Percentiles rank a stretch among this genome's conserved stretches.
These are phyloP conservation scores for Arctium minus DNA, from an alignment of 129 eudicot species.

Conservation along the genomic window DNA sequence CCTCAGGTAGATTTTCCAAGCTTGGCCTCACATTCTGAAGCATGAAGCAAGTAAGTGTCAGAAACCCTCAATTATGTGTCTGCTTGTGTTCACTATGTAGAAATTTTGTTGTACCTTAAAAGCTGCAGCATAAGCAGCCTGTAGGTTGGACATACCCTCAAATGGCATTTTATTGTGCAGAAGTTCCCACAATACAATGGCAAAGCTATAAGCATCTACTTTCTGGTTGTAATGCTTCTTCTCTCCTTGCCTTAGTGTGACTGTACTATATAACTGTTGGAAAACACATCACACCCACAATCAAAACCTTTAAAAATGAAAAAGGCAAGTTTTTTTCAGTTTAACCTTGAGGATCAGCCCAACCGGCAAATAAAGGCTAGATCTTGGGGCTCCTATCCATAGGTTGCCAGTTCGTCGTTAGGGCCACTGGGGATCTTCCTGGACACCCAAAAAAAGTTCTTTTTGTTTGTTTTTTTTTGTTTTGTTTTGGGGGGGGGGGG, in stretches of 20 bases:
- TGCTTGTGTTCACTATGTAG: neutral
- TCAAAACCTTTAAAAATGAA: neutral
- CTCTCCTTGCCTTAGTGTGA: conserved; percentile 67
- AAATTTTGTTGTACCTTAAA: conserved; percentile 42
- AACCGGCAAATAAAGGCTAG: neutral
- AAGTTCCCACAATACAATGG: conserved; percentile 70
- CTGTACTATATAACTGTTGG: conserved; percentile 63
- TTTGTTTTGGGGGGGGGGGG: no score
- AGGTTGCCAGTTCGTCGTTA: no score
- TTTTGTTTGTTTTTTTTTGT: no score
- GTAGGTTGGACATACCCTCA: conserved; percentile 66
- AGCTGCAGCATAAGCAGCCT: conserved; percentile 70
- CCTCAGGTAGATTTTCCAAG: conserved; percentile 46
- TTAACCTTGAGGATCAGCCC: neutral
- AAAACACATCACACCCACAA: neutral
- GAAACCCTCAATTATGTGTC: neutral
- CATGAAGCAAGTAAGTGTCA: conserved; percentile 13
- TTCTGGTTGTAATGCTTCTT: conserved; percentile 71
- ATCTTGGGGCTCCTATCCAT: neutral
- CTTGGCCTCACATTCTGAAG: conserved; percentile 57
- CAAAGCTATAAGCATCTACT: conserved; percentile 74
- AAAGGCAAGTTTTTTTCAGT: neutral
- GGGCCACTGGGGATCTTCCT: no score
- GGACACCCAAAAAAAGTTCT: no score
- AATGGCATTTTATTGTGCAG: conserved; percentile 49